These are phyloP conservation scores for Glebionis coronaria DNA, from an alignment of 129 eudicot species.

Conservation along the genomic window DNA sequence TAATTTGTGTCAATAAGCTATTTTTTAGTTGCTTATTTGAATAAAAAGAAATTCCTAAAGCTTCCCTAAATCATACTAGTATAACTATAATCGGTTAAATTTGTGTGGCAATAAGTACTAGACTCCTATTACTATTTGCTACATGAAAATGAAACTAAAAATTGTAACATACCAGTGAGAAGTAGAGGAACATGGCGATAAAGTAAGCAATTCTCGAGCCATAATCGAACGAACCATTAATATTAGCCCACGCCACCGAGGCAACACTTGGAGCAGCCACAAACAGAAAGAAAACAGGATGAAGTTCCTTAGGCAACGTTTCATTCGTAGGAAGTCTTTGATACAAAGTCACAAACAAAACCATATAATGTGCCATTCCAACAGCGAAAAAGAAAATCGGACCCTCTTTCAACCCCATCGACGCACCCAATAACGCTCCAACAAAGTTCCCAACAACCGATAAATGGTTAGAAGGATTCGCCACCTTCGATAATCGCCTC, in stretches of 20 bases:
- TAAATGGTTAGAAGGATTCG: conserved; percentile 72
- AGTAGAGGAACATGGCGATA: conserved; percentile 71
- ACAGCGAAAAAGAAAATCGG: conserved; percentile 77
- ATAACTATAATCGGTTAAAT: no score
- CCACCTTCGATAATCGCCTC: conserved; percentile 74
- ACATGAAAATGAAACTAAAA: no score
- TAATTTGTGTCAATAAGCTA: no score
- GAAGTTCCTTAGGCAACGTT: conserved; percentile 80
- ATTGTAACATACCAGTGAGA: conserved; percentile 50
- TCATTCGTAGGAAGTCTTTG: conserved; percentile 83
- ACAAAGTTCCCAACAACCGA: conserved; percentile 76
- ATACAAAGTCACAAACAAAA: conserved; percentile 71
- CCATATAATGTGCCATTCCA: conserved; percentile 76
- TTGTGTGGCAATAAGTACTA: no score
- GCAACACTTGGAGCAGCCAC: conserved; percentile 90
- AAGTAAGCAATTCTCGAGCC: conserved; percentile 69
- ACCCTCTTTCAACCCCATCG: conserved; percentile 85
- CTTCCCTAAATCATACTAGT: not conserved
- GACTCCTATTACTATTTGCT: no score
- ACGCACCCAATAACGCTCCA: conserved; percentile 69
- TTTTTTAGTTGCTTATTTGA: no score
- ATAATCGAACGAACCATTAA: conserved; percentile 59
- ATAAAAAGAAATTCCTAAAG: no score
- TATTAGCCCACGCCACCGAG: conserved; percentile 79
- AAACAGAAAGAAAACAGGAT: conserved; percentile 81